Conservation (phyloP, 225 moss, liverwort and hornwort genomes). For the Anthoceros angustus region DNA sequence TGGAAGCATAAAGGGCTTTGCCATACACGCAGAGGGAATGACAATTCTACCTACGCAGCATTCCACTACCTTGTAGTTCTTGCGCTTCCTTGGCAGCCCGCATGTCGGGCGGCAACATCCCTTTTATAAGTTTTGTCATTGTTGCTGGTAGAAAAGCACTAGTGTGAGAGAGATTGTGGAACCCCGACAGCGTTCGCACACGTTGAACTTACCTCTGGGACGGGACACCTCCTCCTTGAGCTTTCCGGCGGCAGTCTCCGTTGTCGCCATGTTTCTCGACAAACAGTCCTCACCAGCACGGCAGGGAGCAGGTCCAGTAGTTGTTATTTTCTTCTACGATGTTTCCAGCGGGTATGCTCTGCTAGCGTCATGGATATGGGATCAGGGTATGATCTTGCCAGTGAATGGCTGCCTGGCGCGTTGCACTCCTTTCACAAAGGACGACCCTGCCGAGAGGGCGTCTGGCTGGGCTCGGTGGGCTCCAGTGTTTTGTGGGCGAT, state of each 20-base stretch:
- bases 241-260: slow-evolving; percentile 79
- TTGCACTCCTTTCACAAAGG: too few relatives aligned
- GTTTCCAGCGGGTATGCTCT: too few relatives aligned
- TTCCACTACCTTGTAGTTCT: slow-evolving; percentile 65
- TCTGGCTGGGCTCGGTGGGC: too few relatives aligned
- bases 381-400: too few relatives aligned
- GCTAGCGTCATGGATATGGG: too few relatives aligned
- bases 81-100: slow-evolving; percentile 98
- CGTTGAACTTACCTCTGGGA: slow-evolving; percentile 47
- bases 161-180: background rate
- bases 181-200: slow-evolving; percentile 5
- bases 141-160: slow-evolving; percentile 40
- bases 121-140: slow-evolving; percentile 98
- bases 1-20: too few relatives aligned
- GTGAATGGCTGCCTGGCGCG: too few relatives aligned
- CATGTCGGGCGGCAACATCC: slow-evolving; percentile 97
- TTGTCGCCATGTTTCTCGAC: slow-evolving; percentile 13
- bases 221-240: slow-evolving; percentile 94
- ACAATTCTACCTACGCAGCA: slow-evolving; percentile 67
- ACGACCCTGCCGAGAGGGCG: too few relatives aligned
- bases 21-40: slow-evolving; percentile 4
- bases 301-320: too few relatives aligned
- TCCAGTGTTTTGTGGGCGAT: too few relatives aligned
- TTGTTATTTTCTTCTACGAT: too few relatives aligned
- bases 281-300: slow-evolving; percentile 9